Evolutionary conservation across 2,329 filamentous ascomycete species (phyloP).

Genomic region (Diplodia sapinea): DNA sequence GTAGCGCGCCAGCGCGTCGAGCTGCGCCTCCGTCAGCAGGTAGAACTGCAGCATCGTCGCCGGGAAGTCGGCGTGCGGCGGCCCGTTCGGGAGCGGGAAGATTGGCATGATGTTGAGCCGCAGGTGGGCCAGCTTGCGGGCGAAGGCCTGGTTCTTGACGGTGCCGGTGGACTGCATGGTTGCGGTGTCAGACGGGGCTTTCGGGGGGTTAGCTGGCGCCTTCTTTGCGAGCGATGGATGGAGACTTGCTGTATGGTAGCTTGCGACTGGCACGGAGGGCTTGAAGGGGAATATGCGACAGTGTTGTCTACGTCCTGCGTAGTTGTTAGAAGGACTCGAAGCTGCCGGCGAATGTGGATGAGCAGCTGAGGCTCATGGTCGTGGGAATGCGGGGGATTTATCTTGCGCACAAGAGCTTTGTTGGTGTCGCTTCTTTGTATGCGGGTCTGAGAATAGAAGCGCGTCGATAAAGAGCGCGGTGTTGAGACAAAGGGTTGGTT

Average conservation of each 20-base stretch:
- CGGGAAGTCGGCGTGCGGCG: constrained; percentile 70
- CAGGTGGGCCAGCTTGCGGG: constrained; percentile 69
- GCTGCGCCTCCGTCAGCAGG: constrained; percentile 72
- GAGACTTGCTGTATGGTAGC: neutral
- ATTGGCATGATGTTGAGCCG: constrained; percentile 69
- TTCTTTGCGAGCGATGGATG: neutral
- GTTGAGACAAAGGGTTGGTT: neutral
- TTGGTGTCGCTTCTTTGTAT: neutral
- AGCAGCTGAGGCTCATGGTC: neutral
- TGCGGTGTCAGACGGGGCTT: neutral
- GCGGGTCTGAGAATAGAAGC: constrained; percentile 3
- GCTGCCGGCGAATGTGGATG: neutral
- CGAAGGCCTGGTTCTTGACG: constrained; percentile 52
- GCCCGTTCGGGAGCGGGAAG: constrained; percentile 60
- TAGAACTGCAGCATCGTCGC: constrained; percentile 72
- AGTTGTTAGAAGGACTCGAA: neutral
- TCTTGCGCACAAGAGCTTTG: constrained; percentile 4
- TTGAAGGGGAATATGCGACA: neutral
- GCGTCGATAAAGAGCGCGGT: constrained; percentile 1
- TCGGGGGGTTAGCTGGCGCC: neutral
- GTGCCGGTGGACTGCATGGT: constrained; percentile 7
- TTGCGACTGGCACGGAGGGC: neutral
- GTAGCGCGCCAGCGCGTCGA: constrained; percentile 72
- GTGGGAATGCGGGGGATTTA: neutral
- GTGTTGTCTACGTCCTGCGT: constrained; percentile 25